Base-by-base conservation (phyloP, 2,329 filamentous ascomycete species). In the Colletotrichum sp. region DNA sequence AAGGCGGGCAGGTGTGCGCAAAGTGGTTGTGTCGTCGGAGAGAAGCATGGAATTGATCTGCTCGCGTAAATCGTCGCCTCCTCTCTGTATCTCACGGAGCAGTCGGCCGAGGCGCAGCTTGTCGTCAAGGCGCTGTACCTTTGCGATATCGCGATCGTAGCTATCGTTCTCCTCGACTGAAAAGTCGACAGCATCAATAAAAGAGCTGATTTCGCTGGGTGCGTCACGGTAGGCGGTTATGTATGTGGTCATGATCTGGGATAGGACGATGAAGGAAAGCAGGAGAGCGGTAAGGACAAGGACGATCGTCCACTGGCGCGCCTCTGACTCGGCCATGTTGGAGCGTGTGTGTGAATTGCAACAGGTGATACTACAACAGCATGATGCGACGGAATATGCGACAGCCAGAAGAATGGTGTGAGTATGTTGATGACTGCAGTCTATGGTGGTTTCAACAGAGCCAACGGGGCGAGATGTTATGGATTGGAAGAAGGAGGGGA, bases 121-220 rank as follows among this genome's bases (percentile, higher is more conserved):
- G 82, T 93, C 91, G 77, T 93, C 91, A 34, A 93, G 85, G 55
- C 89, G 89, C 80, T 87, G 87, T 52, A 93, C 87, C 75, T 88
- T 89, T 71, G 88, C 85, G 64, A 93, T 87, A 79, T 93, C 91
- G 78, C 87, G 86, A 81, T 93, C 90, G 81, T 93, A 93, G 79
- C 87, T 90, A 82, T 93, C 91, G 79, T 93, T 93, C 81, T 93
- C 92, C 78, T 89, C 86, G 65, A 92, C 86, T 52, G 91, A 94
- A 79, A 88, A 91, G 81, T 93, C 91, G 79, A 91, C 87, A 18
- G 89, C 87, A 80, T 93, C 91, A 79, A 92, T 82, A 79, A 93
- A 91, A 73, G 87, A 87, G 74, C 83, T 83, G 71, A 93, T 87
- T 82, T 93, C 91, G 77, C 85, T 86, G 32, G 91, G 91, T 32